Percentiles rank a stretch among this genome's conserved stretches.
Evolutionary conservation across 352 stramenopile species (phyloP).

Genomic region (Pythium vanterpoolii): DNA sequence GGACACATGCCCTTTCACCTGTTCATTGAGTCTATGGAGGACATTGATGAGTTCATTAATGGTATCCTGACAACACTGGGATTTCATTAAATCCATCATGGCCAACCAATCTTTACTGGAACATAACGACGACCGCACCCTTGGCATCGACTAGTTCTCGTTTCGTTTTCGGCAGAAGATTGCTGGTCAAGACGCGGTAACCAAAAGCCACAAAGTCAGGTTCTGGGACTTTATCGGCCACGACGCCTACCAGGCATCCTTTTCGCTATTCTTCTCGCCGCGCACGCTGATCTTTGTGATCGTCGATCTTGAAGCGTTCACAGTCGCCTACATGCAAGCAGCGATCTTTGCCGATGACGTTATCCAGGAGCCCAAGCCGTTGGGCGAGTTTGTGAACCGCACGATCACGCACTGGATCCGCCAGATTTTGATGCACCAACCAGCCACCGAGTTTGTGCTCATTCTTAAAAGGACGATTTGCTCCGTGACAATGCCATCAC

Average conservation of each 20-base stretch:
- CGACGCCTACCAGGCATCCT: not conserved
- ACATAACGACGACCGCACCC: not conserved
- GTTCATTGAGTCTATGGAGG: not conserved
- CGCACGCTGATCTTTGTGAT: slow-evolving; percentile 6
- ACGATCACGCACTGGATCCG: not conserved
- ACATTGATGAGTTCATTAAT: not conserved
- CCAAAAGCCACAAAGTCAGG: not conserved
- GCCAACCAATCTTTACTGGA: slow-evolving; percentile 4
- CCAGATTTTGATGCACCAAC: slow-evolving; percentile 1
- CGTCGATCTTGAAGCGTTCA: slow-evolving; percentile 4
- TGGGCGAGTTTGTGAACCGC: not conserved
- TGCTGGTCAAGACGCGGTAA: not conserved
- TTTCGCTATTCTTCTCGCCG: slow-evolving; percentile 8
- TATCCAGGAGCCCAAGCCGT: not conserved
- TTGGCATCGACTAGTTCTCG: not conserved
- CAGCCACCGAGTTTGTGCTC: slow-evolving; percentile 5
- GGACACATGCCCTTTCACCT: not conserved
- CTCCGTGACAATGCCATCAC: not conserved
- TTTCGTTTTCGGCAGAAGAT: slow-evolving; percentile 5
- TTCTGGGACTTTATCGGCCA: slow-evolving; percentile 12
- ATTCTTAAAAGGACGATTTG: slow-evolving; percentile 7
- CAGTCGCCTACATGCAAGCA: not conserved
- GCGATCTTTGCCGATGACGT: not conserved
- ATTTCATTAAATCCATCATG: slow-evolving; percentile 28
- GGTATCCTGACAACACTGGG: not conserved